phyloP scores from a whole-genome alignment of 495 filamentous ascomycete genomes.

The Choiromyces venosus region DNA sequence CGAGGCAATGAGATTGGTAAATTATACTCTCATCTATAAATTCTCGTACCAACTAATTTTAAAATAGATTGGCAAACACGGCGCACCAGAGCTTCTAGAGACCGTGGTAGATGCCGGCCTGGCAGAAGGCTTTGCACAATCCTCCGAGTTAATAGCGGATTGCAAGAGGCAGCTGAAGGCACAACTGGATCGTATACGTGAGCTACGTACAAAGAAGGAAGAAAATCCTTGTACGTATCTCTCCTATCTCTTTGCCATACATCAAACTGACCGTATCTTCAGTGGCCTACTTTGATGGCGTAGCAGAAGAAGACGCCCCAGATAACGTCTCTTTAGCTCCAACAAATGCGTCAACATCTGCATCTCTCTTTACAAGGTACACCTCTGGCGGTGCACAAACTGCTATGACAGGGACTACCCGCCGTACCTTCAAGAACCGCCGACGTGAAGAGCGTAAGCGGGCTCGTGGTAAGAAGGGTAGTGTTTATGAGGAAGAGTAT shows the following conservation, averaged over 20 bases:
- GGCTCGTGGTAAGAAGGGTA: slow-evolving; percentile 88
- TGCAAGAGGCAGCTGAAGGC: slow-evolving; percentile 76
- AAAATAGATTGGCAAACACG: slow-evolving; percentile 21
- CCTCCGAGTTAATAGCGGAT: slow-evolving; percentile 85
- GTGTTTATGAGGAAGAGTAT: slow-evolving; percentile 96
- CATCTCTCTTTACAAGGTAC: slow-evolving; percentile 85
- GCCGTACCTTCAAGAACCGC: slow-evolving; percentile 76
- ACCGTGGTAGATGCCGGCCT: slow-evolving; percentile 68
- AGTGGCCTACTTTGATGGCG: slow-evolving; percentile 49
- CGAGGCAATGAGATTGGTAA: slow-evolving; percentile 69
- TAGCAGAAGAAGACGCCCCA: slow-evolving; percentile 61
- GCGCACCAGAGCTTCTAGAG: slow-evolving; percentile 48
- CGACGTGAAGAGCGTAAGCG: slow-evolving; percentile 88
- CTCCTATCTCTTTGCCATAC: slow-evolving; percentile 50
- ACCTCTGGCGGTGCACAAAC: slow-evolving; percentile 68
- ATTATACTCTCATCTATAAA: slow-evolving; percentile 34
- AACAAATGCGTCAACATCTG: slow-evolving; percentile 70
- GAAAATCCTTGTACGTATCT: slow-evolving; percentile 58
- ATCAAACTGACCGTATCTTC: slow-evolving; percentile 50
- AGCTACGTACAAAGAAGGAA: slow-evolving; percentile 70
- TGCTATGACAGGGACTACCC: slow-evolving; percentile 56
- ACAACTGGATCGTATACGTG: slow-evolving; percentile 75
- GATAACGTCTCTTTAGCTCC: slow-evolving; percentile 90
- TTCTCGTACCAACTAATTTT: slow-evolving; percentile 7
- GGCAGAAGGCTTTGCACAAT: slow-evolving; percentile 65